phyloP scores from a whole-genome alignment of 225 moss, liverwort and hornwort genomes.

The Pseudisothecium myosuroides region DNA sequence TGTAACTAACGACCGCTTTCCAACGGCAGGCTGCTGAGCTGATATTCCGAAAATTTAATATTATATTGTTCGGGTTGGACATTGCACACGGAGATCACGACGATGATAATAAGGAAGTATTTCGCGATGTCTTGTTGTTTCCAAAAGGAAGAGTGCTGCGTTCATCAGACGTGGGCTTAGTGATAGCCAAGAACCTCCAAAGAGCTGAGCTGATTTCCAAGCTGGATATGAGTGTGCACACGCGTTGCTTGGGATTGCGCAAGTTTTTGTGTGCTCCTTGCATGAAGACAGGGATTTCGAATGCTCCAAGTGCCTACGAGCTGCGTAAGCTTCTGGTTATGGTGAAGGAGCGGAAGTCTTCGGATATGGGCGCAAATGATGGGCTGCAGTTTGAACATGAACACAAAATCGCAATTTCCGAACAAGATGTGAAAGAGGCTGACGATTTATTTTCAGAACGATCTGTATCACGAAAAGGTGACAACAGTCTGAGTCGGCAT shows the following conservation, averaged over 20 bases:
- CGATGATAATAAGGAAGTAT: constrained; percentile 26
- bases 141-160: constrained; percentile 24
- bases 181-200: constrained; percentile 37
- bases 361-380: neutral
- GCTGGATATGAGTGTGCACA: constrained; percentile 5
- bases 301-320: neutral
- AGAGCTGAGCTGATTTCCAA: constrained; percentile 32
- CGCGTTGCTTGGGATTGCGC: constrained; percentile 13
- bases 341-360: constrained; percentile 3
- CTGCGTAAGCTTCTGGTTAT: constrained; percentile 13
- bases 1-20: neutral
- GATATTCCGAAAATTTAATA: constrained; percentile 22
- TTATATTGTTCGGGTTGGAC: constrained; percentile 41
- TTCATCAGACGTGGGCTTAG: constrained; percentile 40
- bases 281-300: constrained; percentile 1
- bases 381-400: constrained; percentile 2
- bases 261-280: constrained; percentile 16
- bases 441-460: neutral
- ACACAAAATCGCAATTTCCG: constrained; percentile 16
- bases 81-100: constrained; percentile 16
- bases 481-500: constrained; percentile 6
- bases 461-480: neutral
- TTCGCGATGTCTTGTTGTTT: constrained; percentile 35
- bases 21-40: constrained; percentile 39
- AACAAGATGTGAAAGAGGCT: neutral